Conservation (phyloP, 805 yeast species). For the Ogataea salicorniae region DNA sequence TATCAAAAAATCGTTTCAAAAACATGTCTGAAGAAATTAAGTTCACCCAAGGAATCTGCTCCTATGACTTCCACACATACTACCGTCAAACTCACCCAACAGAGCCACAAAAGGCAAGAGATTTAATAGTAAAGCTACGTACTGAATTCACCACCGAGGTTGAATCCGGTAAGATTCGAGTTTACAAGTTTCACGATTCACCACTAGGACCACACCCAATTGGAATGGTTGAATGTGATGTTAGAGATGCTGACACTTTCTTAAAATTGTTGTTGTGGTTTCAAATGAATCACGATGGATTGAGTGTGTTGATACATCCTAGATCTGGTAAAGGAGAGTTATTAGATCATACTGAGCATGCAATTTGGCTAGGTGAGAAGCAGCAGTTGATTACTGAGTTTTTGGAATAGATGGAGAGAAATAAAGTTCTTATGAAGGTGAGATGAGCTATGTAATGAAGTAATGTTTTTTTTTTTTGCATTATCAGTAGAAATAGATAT, state of each 20-base stretch:
- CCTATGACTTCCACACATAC: constrained; percentile 56
- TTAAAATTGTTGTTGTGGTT: constrained; percentile 43
- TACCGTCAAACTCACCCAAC: constrained; percentile 34
- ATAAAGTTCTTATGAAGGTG: neutral
- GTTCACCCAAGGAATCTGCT: constrained; percentile 22
- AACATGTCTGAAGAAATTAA: neutral
- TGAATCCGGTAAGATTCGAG: constrained; percentile 35
- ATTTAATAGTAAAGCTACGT: constrained; percentile 20
- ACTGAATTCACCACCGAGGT: constrained; percentile 20
- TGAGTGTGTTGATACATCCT: constrained; percentile 55
- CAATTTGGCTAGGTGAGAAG: constrained; percentile 50
- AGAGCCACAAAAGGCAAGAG: constrained; percentile 32
- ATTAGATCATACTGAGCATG: constrained; percentile 48
- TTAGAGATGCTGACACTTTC: constrained; percentile 41
- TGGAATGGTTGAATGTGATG: constrained; percentile 55
- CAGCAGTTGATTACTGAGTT: constrained; percentile 12
- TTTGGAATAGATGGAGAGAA: neutral
- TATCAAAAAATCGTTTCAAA: neutral
- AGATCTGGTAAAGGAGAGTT: constrained; percentile 36
- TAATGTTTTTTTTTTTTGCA: no score
- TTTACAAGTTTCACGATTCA: constrained; percentile 40
- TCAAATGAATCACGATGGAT: constrained; percentile 46
- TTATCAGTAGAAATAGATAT: no score
- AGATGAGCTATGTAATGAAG: neutral
- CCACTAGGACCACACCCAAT: constrained; percentile 58